A percentile compares a stretch with the other conserved stretches of the same genome.
phyloP scores from a whole-genome alignment of 2,329 filamentous ascomycete genomes.

The Ophiostoma perfectum region DNA sequence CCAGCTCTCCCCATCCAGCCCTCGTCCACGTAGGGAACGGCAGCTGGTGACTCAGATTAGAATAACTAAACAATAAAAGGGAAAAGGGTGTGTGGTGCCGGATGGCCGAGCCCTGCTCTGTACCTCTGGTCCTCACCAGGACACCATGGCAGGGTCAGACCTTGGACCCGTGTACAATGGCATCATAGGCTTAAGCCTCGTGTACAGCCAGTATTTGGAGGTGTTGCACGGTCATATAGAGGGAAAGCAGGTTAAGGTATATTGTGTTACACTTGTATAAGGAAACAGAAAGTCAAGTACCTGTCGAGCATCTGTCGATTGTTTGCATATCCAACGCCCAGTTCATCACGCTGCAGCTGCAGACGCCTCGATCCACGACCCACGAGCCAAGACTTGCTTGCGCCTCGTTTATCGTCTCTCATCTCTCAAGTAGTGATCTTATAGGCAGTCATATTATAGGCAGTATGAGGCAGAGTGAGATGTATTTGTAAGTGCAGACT shows the following conservation, averaged over 20 bases:
- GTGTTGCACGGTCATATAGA: not conserved
- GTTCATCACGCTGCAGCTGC: conserved; percentile 8
- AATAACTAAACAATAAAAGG: not conserved
- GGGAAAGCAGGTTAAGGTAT: not conserved
- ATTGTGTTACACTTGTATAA: not conserved
- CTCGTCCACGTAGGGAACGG: not conserved
- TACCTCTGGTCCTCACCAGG: not conserved
- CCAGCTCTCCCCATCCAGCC: not conserved
- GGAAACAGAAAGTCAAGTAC: not conserved
- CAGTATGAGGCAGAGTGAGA: too few species aligned
- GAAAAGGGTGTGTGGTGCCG: not conserved
- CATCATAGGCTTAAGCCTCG: not conserved
- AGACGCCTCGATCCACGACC: not conserved
- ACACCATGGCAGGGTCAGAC: conserved; percentile 1
- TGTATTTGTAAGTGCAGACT: too few species aligned
- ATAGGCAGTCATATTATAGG: too few species aligned
- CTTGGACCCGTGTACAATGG: not conserved
- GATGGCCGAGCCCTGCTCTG: not conserved
- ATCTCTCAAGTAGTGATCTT: too few species aligned
- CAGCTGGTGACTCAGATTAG: not conserved
- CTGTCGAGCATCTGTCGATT: not conserved
- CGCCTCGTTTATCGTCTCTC: not conserved
- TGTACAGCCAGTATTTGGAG: not conserved
- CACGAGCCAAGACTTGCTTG: not conserved
- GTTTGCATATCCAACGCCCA: not conserved